Conservation (phyloP, 805 yeast species). For the Wickerhamiella nectarea region DNA sequence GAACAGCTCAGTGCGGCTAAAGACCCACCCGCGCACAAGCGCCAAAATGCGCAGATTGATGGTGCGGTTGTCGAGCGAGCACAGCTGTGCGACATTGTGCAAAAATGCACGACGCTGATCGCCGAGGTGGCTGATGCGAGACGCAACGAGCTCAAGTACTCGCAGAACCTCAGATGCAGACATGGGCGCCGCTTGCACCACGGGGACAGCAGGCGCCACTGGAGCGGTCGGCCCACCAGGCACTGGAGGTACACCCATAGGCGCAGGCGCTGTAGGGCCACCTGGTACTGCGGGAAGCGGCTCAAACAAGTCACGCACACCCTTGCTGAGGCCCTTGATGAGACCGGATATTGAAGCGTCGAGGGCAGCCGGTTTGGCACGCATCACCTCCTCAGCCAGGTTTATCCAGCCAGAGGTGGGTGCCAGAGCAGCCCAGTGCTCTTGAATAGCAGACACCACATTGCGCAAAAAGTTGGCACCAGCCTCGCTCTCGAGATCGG, state of each 20-base stretch:
- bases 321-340: conserved; percentile 58
- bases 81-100: conserved; percentile 76
- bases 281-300: background rate
- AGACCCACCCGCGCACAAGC: conserved; percentile 81
- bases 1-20: conserved; percentile 65
- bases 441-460: conserved; percentile 43
- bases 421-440: conserved; percentile 57
- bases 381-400: conserved; percentile 59
- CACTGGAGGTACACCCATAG: background rate
- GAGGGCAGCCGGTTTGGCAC: conserved; percentile 55
- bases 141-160: conserved; percentile 60
- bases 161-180: conserved; percentile 41
- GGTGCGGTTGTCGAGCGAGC: conserved; percentile 66
- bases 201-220: conserved; percentile 17
- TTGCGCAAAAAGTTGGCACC: conserved; percentile 4
- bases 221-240: conserved; percentile 10
- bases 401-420: conserved; percentile 68
- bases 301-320: conserved; percentile 17
- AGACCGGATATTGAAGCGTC: conserved; percentile 64
- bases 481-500: conserved; percentile 34
- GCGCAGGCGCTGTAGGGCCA: background rate
- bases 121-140: conserved; percentile 73
- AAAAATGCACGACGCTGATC: conserved; percentile 86
- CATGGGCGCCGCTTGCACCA: conserved; percentile 10
- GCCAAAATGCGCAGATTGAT: conserved; percentile 60